Evolutionary conservation across 2,329 filamentous ascomycete genomes (phyloP).

Genomic region (Pezicula neosporulosa): DNA sequence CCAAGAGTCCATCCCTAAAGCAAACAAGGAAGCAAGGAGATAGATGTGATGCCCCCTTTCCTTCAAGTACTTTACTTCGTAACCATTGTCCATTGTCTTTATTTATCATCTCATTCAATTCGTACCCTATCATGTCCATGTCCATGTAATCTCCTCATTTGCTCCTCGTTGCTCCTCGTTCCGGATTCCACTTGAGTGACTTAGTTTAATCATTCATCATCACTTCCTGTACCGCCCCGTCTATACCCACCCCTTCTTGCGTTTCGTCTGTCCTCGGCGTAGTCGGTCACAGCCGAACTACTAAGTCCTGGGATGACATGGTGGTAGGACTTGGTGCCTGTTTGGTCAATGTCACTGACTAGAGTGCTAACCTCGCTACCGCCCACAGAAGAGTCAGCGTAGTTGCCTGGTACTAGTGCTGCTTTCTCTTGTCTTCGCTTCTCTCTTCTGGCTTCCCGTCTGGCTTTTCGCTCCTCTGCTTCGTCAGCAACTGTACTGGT

Average conservation of each 20-base stretch:
- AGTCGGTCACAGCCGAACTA: conserved; percentile 18
- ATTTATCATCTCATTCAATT: too few relatives aligned
- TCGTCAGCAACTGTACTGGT: conserved; percentile 13
- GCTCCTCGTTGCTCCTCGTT: too few relatives aligned
- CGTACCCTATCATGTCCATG: too few relatives aligned
- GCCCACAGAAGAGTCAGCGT: conserved; percentile 10
- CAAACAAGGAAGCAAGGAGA: too few relatives aligned
- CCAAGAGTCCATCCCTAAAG: too few relatives aligned
- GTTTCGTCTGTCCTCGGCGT: conserved; percentile 25
- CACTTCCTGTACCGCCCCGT: conserved; percentile 6
- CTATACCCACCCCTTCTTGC: conserved; percentile 23
- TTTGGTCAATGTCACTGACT: conserved; percentile 14
- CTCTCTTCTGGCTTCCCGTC: conserved; percentile 9
- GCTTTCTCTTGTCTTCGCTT: conserved; percentile 8
- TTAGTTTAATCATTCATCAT: background rate
- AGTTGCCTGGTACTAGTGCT: conserved; percentile 16
- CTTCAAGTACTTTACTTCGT: too few relatives aligned
- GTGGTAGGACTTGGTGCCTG: conserved; percentile 30
- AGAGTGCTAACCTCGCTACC: conserved; percentile 12
- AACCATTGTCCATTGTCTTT: too few relatives aligned
- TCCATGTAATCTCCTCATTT: too few relatives aligned
- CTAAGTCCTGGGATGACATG: conserved; percentile 29
- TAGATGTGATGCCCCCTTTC: too few relatives aligned
- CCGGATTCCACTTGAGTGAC: too few relatives aligned
- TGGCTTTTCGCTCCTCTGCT: conserved; percentile 3